Evolutionary conservation across 2,329 filamentous ascomycete species (phyloP), one percentile per base, ranked within the genome.

Genomic region (Fonsecaea monophora): DNA sequence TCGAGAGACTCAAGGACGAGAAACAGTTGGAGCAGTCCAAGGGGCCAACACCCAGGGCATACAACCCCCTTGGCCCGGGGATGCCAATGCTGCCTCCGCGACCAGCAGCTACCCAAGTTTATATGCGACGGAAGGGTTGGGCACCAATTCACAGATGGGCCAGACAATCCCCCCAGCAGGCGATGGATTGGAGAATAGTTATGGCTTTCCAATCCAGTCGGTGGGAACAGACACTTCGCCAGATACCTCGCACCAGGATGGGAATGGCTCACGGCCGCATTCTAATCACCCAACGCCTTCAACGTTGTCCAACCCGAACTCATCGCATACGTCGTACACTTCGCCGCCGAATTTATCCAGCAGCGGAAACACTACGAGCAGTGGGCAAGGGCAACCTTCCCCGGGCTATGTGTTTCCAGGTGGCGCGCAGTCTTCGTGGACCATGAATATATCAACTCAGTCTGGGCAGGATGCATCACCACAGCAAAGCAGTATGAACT

Each of bases 221-320:
- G 34, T 66, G 21, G 64, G 66, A n/a, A 64, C 58, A 6, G 65
- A 68, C 8, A 64, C 54, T n/a, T 71, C 69, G 9, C 69, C 69
- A 8, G 62, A 53, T 10, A 68, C 57, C 57, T 68, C 67, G 35
- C 45, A 65, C 18, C 54, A 66, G 21, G 68, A 64, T 15, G 65
- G 65, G 34, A 60, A 66, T 4, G 65, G 66, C 1, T 71, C 68
- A 9, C 64, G 69, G 53, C 60, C 65, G 21, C 70, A 72, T 6
- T 71, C 68, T 4, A 68, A 69, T 21, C 67, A 71, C 18, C 71
- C 70, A 3, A 73, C 71, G 0, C 71, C 71, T 12, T 66, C 68
- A 4, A 69, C 70, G 13, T 21, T 58, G 3, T 70, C 67, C 10
- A 69, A 69, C 34, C 67, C 64, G 2, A 65, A 53, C 37, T 68